These are phyloP conservation scores for Lignosus rhinocerotis DNA, from an alignment of 1,284 basidiomycete species.

Conservation along the genomic window DNA sequence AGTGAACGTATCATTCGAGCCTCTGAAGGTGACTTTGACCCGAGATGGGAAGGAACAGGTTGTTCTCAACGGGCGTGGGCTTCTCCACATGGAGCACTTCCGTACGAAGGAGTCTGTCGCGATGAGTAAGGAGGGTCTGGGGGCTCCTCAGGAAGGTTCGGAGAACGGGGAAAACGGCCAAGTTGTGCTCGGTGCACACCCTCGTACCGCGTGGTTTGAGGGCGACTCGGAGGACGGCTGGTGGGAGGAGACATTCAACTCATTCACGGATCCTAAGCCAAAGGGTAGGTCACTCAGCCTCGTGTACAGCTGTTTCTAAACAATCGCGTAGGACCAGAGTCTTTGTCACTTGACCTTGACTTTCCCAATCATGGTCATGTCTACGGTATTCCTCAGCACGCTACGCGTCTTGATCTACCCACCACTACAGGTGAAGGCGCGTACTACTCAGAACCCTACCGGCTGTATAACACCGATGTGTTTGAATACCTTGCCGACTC, in stretches of 20 bases:
- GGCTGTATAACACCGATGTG: conserved; percentile 95
- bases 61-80: conserved; percentile 85
- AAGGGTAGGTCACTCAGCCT: conserved; percentile 64
- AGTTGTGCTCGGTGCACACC: conserved; percentile 51
- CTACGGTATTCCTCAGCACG: conserved; percentile 97
- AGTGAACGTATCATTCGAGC: conserved; percentile 70
- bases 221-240: conserved; percentile 78
- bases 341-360: conserved; percentile 87
- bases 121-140: conserved; percentile 37
- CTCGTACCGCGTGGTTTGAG: conserved; percentile 78
- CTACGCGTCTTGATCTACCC: conserved; percentile 87
- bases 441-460: conserved; percentile 87
- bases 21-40: conserved; percentile 72
- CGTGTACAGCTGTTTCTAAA: neutral
- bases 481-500: conserved; percentile 96
- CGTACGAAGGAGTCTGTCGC: conserved; percentile 60
- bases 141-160: conserved; percentile 39
- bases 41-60: conserved; percentile 82
- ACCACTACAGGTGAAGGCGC: conserved; percentile 74
- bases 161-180: conserved; percentile 47
- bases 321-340: conserved; percentile 78
- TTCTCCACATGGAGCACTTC: conserved; percentile 99
- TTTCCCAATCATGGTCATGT: conserved; percentile 91
- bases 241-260: conserved; percentile 89
- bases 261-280: conserved; percentile 91